Evolutionary conservation across 345 rosid genomes (phyloP), one percentile per base, ranked within the genome.

Genomic region (Camelina sativa): DNA sequence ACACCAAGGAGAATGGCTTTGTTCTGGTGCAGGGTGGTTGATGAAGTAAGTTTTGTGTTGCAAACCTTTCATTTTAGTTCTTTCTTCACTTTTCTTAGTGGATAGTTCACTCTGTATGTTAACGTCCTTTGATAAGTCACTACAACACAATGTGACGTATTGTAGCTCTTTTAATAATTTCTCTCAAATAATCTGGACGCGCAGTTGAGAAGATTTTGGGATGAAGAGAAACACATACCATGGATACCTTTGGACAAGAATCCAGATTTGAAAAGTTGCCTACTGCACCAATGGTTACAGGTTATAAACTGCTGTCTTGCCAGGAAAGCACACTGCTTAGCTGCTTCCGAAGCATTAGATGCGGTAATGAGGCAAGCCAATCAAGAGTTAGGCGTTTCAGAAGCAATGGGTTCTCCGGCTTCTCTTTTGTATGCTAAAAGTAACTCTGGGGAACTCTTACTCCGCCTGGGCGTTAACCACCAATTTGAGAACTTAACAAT

Each of bases 261-360:
- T 77, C 99, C 97, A 22, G 97, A 95, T 85, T 80, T 95, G 58
- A 85, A 89, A 69, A 90, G 86, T 75, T 92, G 99, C 80, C 90
- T 88, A 44, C 73, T 95, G 35, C 87, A 87, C 82, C 97, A 95
- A 78, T 88, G 85, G 80, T 73, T 95, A 76, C 97, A 92, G 82
- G 97, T 95, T 74, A 82, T 95, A 77, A 95, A 95, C 78, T 86
- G 97, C 53, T 95, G 99, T 73, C 76, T 95, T 79, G 83, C 92
- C 20, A 87, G 97, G 78, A 95, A 92, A 88, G 84, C 78, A 47
- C 92, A 81, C 22, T 82, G 66, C 53, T 7, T 43, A 69, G 66
- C 85, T 71, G 92, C 93, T 11, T 80, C 87, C 6, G 89, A 87
- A 83, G 86, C 91, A 66, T 78, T 92, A 80, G 93, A 89, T 77